Percentiles rank a stretch among this genome's conserved stretches.
Conservation (phyloP, 176 grass and related monocot species). For the Paspalum notatum region DNA sequence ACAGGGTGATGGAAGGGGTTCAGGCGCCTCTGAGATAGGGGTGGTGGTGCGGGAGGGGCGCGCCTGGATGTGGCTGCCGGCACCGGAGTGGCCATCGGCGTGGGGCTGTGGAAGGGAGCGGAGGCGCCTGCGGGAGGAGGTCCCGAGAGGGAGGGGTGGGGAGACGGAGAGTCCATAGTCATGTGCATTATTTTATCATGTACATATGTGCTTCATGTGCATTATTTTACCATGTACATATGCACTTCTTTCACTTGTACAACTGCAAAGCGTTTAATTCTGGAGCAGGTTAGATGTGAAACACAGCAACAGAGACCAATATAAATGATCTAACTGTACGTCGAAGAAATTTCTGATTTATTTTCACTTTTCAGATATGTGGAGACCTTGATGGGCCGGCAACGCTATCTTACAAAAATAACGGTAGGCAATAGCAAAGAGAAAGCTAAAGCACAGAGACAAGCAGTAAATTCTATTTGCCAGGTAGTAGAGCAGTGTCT, state of each 20-base stretch:
- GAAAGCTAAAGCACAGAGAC: constrained; percentile 98
- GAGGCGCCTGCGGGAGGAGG: too few species aligned
- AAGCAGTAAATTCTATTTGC: constrained; percentile 97
- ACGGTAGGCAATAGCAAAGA: constrained; percentile 68
- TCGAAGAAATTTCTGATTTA: constrained; percentile 8
- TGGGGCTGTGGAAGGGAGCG: too few species aligned
- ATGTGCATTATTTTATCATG: too few species aligned
- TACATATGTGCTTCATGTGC: not conserved
- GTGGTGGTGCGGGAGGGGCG: too few species aligned
- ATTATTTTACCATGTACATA: not conserved
- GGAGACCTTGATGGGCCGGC: constrained; percentile 90
- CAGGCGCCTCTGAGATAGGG: too few species aligned
- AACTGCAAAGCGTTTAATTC: not conserved
- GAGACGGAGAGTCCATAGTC: too few species aligned
- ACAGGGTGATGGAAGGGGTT: too few species aligned
- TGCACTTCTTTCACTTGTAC: constrained; percentile 9
- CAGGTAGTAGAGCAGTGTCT: constrained; percentile 57
- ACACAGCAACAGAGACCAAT: not conserved
- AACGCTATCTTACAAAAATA: constrained; percentile 91
- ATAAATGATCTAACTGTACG: not conserved
- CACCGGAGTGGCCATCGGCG: too few species aligned
- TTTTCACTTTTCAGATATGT: constrained; percentile 67
- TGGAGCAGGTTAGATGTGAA: not conserved
- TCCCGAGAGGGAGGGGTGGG: too few species aligned
- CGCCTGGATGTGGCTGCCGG: too few species aligned